Evolutionary conservation across 2,329 filamentous ascomycete genomes (phyloP), one percentile per base, ranked within the genome.

Genomic region (Fusarium setosum): DNA sequence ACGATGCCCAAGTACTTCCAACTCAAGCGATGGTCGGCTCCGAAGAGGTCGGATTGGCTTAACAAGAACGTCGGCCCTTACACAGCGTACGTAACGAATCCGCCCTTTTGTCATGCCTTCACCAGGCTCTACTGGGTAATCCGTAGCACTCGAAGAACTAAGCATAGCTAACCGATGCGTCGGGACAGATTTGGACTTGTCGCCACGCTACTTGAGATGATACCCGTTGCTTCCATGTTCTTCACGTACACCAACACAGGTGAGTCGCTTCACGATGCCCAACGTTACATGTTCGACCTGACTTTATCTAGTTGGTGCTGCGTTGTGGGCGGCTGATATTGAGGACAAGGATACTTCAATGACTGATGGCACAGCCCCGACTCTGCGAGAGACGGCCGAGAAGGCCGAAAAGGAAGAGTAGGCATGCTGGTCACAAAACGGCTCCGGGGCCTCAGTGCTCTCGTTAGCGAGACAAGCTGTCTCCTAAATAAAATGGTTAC

Each of bases 251-350:
- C 94, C 15, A 97, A 97, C 76, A 91, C 92, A 2, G 87, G 87
- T 87, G 80, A 73, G 79, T 67, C 10, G 32, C 42, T 20, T 7
- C 15, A 31, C 11, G 4, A 35, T 17, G 12, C 9, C 38, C 13
- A 8, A 17, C 18, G 13, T 23, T 6, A 4, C 12, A 34, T 40
- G 35, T 5, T 24, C 4, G 17, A 56, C 23, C 61, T 73, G 41
- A 73, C 52, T 6, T 20, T 5, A 18, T 26, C 2, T 18, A 89
- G 93, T 97, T 59, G 95, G 94, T 8, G 95, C 94, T 53, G 95
- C 95, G 8, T 81, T 98, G n/a, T 97, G 94, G 94, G 94, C 95
- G 37, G 92, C 93, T 17, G 94, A 96, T 76, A 87, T 96, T 59
- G 93, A 96, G 76, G 76, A 79, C 24, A 83, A 83, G 69, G 80